Percentiles rank a stretch among this genome's conserved stretches.
These are phyloP conservation scores for Dothidotthia symphoricarpi DNA, from an alignment of 2,329 filamentous ascomycete genomes.

Conservation along the genomic window DNA sequence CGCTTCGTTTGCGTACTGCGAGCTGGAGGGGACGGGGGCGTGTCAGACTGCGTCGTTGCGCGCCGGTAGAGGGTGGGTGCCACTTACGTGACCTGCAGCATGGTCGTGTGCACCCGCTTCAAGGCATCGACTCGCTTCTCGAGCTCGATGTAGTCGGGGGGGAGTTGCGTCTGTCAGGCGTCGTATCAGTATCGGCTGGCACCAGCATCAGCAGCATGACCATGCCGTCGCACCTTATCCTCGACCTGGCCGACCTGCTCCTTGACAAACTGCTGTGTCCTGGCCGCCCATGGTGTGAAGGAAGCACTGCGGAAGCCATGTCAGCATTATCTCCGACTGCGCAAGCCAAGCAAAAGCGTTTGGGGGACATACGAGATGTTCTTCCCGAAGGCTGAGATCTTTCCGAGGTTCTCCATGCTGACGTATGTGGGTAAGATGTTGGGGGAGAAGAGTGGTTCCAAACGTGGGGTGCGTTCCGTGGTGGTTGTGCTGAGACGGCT, in stretches of 20 bases:
- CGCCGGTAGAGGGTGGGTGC: too few species aligned
- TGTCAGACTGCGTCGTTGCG: conserved; percentile 17
- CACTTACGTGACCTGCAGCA: conserved; percentile 79
- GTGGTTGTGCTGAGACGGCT: conserved; percentile 17
- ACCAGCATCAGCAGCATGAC: not conserved
- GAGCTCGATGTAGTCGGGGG: conserved; percentile 94
- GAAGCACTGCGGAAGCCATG: conserved; percentile 64
- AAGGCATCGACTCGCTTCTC: conserved; percentile 98
- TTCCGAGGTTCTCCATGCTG: conserved; percentile 71
- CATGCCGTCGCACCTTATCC: conserved; percentile 67
- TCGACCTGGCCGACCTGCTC: conserved; percentile 94
- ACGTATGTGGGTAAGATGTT: conserved; percentile 4
- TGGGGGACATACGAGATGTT: conserved; percentile 59
- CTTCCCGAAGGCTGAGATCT: conserved; percentile 68
- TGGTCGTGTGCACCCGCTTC: conserved; percentile 95
- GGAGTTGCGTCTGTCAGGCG: conserved; percentile 76
- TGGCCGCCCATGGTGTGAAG: conserved; percentile 88
- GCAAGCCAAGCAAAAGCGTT: conserved; percentile 1
- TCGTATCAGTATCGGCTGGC: conserved; percentile 20
- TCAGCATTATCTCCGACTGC: conserved; percentile 32
- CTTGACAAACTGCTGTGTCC: conserved; percentile 96
- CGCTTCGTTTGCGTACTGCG: conserved; percentile 85
- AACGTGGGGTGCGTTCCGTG: conserved; percentile 11
- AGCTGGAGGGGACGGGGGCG: conserved; percentile 54
- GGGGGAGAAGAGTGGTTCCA: conserved; percentile 4